A percentile compares a stretch with the other conserved stretches of the same genome.
phyloP scores from a whole-genome alignment of 345 rosid species.

The Citrus mangshanensis region DNA sequence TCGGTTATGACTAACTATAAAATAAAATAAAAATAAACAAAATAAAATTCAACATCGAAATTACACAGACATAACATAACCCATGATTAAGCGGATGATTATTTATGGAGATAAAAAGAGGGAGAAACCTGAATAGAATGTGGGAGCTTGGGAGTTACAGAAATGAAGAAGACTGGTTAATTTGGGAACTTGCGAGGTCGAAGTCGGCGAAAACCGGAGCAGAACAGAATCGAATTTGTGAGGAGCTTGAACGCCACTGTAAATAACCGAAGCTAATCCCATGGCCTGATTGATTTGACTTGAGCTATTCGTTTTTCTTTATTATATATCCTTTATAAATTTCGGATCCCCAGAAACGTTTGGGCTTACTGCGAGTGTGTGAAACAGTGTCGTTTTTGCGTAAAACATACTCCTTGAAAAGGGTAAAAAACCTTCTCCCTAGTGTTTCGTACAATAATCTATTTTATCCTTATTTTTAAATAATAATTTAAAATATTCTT shows the following conservation, averaged over 20 bases:
- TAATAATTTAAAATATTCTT: no score
- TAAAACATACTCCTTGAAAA: no score
- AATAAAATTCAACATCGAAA: neutral
- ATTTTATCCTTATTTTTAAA: no score
- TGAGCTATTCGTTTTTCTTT: neutral
- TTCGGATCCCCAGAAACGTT: neutral
- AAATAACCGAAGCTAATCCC: conserved; percentile 69
- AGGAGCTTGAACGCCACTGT: conserved; percentile 43
- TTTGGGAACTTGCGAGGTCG: conserved; percentile 29
- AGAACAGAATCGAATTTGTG: conserved; percentile 36
- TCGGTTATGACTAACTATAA: conserved; percentile 34
- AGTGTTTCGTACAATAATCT: no score
- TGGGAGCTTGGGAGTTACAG: conserved; percentile 25
- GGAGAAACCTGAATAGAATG: conserved; percentile 16
- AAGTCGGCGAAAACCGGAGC: conserved; percentile 25
- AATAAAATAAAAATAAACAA: neutral
- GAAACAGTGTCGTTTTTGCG: no score
- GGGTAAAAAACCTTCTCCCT: no score
- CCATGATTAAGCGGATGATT: neutral
- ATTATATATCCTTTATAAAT: neutral
- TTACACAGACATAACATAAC: neutral
- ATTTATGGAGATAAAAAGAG: neutral
- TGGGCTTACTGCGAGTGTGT: neutral
- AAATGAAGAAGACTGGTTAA: conserved; percentile 30
- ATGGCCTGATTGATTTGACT: conserved; percentile 18